Evolutionary conservation across 345 rosid genomes (phyloP), one percentile per base, ranked within the genome.

Genomic region (Alliaria petiolata): DNA sequence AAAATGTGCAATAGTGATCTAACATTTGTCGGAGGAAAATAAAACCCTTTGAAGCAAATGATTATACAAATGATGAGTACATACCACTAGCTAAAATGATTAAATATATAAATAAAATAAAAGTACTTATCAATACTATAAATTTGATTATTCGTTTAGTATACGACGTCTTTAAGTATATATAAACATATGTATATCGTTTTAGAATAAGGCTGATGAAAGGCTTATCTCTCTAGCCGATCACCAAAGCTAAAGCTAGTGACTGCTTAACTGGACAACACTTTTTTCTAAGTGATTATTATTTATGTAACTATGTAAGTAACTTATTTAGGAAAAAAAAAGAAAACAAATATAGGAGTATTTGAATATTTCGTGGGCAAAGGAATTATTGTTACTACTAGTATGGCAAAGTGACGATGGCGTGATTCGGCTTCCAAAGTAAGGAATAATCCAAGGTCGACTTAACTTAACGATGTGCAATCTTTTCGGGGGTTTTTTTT

Each of bases 211-310:
- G 49, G 39, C 38, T 67, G 73, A 59, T 59, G 69, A 61, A 67
- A 59, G 68, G 68, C 68, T 67, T 74, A n/a, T 74, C 78, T 67
- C 62, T 74, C 67, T 10, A 49, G 22, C 17, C 15, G 54, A 66
- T 47, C 46, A 58, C 40, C 53, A 74, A 51, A 74, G 58, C 53
- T 57, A 47, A 20, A 57, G 62, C 56, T 75, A 64, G 78, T 67
- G 74, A 40, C 40, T 43, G 62, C 42, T 25, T 67, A 60, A 67
- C 43, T 75, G 74, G 55, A 75, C 57, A 42, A 60, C 69, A 43
- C 57, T n/a, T 33, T 63, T 58, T 34, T 25, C 11, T 7, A 46
- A 35, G 4, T 38, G 28, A 19, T 44, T n/a, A 10, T 19, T 20
- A 58, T n/a, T n/a, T n/a, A n/a, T n/a, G n/a, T n/a, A n/a, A n/a